Evolutionary conservation across 2,329 filamentous ascomycete genomes (phyloP).

Genomic region (Myriosclerotinia duriaeana): DNA sequence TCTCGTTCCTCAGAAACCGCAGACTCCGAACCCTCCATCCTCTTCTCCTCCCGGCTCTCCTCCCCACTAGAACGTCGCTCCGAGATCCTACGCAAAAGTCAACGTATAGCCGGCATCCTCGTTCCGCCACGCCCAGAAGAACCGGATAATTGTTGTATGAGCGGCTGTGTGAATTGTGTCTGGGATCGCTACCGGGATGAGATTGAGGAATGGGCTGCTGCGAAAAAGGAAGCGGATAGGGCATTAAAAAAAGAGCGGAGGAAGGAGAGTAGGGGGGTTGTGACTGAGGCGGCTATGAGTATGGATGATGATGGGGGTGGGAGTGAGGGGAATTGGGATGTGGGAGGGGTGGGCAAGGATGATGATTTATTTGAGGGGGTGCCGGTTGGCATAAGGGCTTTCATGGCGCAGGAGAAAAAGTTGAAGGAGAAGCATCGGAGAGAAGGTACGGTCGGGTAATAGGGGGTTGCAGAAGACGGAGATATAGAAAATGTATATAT

Average conservation of each 20-base stretch:
- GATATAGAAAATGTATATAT: not conserved
- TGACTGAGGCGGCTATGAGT: slow-evolving; percentile 48
- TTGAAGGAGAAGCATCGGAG: slow-evolving; percentile 71
- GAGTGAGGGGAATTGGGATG: slow-evolving; percentile 66
- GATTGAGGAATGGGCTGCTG: slow-evolving; percentile 79
- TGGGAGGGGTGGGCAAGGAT: slow-evolving; percentile 44
- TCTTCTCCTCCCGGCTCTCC: slow-evolving; percentile 79
- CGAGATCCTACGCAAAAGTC: slow-evolving; percentile 58
- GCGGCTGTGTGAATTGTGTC: slow-evolving; percentile 94
- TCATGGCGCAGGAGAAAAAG: slow-evolving; percentile 95
- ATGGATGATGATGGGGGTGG: slow-evolving; percentile 82
- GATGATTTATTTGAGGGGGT: slow-evolving; percentile 75
- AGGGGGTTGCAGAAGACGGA: not conserved
- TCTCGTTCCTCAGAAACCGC: slow-evolving; percentile 20
- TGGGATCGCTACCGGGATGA: slow-evolving; percentile 93
- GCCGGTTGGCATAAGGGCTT: slow-evolving; percentile 90
- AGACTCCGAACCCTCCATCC: slow-evolving; percentile 56
- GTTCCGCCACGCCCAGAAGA: slow-evolving; percentile 84
- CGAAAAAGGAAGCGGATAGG: slow-evolving; percentile 45
- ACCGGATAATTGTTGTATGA: slow-evolving; percentile 99
- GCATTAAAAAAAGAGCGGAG: slow-evolving; percentile 38
- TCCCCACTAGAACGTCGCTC: slow-evolving; percentile 68
- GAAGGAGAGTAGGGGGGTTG: slow-evolving; percentile 33
- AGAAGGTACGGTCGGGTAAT: slow-evolving; percentile 44
- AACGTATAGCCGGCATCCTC: slow-evolving; percentile 71